Evolutionary conservation across 371 early-diverging fungal genomes (phyloP).

Genomic region (Rhizopus sp.): DNA sequence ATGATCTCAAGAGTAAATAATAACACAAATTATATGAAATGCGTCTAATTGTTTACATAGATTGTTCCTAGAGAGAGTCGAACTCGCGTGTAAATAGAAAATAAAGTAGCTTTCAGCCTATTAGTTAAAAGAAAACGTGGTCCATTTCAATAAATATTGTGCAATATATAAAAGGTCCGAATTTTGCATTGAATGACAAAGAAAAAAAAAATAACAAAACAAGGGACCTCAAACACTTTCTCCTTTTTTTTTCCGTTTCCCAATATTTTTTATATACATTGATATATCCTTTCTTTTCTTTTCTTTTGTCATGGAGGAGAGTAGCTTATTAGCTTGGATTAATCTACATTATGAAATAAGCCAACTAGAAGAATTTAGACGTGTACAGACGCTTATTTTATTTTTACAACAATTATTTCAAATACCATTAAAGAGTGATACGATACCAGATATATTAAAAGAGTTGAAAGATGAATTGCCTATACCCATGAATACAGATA

Average conservation of each 20-base stretch:
- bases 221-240: slow-evolving; percentile 8
- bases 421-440: background rate
- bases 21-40: background rate
- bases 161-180: background rate
- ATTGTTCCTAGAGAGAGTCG: slow-evolving; percentile 32
- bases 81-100: slow-evolving; percentile 28
- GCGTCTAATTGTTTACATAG: slow-evolving; percentile 6
- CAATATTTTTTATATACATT: background rate
- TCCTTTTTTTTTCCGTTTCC: slow-evolving; percentile 5
- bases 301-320: background rate
- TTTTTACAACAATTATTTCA: slow-evolving; percentile 14
- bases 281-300: slow-evolving; percentile 1
- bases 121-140: too few relatives aligned
- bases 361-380: slow-evolving; percentile 10
- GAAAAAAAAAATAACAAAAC: too few relatives aligned
- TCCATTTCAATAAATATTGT: too few relatives aligned
- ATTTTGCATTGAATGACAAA: background rate
- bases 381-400: slow-evolving; percentile 9
- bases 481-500: slow-evolving; percentile 4
- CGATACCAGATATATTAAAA: background rate
- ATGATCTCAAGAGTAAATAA: slow-evolving; percentile 71
- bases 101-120: too few relatives aligned
- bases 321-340: slow-evolving; percentile 16
- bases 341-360: slow-evolving; percentile 8
- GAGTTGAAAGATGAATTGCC: slow-evolving; percentile 1